These are phyloP conservation scores for Paralagenidium karlingii DNA, from an alignment of 352 stramenopile species.

Conservation along the genomic window DNA sequence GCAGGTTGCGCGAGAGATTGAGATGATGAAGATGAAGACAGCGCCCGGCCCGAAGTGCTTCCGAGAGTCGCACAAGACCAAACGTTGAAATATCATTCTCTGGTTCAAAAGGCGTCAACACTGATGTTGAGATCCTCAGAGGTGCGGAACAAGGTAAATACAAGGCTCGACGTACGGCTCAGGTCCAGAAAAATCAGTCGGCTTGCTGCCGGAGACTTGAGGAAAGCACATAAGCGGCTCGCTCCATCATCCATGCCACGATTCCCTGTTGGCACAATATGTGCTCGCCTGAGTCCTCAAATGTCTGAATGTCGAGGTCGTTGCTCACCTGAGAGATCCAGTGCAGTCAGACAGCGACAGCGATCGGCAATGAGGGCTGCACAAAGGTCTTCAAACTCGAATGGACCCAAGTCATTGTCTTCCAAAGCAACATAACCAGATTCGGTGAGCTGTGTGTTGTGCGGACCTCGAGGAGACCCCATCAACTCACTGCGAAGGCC, in stretches of 20 bases:
- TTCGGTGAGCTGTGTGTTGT: neutral
- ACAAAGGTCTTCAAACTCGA: constrained; percentile 20
- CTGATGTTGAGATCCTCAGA: neutral
- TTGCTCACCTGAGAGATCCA: constrained; percentile 22
- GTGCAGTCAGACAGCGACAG: constrained; percentile 13
- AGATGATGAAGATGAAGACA: constrained; percentile 33
- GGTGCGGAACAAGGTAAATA: neutral
- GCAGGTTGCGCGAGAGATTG: constrained; percentile 32
- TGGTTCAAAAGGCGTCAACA: constrained; percentile 4
- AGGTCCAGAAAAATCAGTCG: constrained; percentile 26
- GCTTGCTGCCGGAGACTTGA: constrained; percentile 14
- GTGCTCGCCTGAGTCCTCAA: neutral
- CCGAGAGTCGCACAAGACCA: constrained; percentile 18
- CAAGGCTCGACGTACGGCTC: constrained; percentile 21
- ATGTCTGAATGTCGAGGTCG: neutral
- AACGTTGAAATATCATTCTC: constrained; percentile 35
- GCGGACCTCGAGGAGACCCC: neutral
- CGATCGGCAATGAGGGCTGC: constrained; percentile 8
- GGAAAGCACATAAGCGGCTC: constrained; percentile 21
- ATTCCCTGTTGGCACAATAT: constrained; percentile 17
- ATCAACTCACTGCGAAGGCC: constrained; percentile 10
- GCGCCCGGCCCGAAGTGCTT: constrained; percentile 19
- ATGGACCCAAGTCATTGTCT: constrained; percentile 21
- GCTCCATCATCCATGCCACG: constrained; percentile 22
- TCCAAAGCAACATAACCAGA: neutral